These are phyloP conservation scores for Spathaspora sp. DNA, from an alignment of 805 yeast species.

Conservation along the genomic window DNA sequence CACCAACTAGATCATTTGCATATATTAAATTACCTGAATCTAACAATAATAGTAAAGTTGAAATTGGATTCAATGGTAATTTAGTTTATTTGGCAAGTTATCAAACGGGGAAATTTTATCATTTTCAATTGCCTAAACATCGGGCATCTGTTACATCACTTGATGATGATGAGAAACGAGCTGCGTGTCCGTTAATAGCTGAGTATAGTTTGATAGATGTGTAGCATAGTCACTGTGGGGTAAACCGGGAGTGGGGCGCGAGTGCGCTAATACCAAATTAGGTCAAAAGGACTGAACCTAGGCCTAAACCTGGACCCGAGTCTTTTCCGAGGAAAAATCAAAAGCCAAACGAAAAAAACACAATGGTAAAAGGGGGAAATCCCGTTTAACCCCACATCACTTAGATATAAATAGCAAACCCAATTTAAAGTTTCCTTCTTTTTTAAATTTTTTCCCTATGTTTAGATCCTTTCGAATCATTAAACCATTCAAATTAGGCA, in stretches of 20 bases:
- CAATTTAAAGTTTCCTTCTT: neutral
- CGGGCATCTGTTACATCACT: slow-evolving; percentile 2
- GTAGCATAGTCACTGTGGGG: neutral
- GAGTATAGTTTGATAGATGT: slow-evolving; percentile 13
- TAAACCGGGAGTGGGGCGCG: neutral
- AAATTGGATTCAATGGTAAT: slow-evolving; percentile 34
- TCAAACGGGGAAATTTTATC: slow-evolving; percentile 35
- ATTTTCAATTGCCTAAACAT: slow-evolving; percentile 28
- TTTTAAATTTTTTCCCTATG: neutral
- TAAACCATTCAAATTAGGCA: neutral
- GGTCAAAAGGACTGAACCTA: too few species aligned
- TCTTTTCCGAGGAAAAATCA: neutral
- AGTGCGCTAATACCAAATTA: too few species aligned
- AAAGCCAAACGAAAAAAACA: neutral
- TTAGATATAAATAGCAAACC: neutral
- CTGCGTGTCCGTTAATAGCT: slow-evolving; percentile 28
- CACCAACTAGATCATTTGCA: slow-evolving; percentile 41
- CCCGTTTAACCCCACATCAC: neutral
- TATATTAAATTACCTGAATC: slow-evolving; percentile 34
- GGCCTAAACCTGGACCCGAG: too few species aligned
- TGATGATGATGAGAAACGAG: slow-evolving; percentile 20
- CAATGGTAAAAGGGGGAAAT: neutral
- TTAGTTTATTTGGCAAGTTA: slow-evolving; percentile 35
- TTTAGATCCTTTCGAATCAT: neutral
- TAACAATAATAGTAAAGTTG: slow-evolving; percentile 18